Percentiles rank a stretch among this genome's conserved stretches.
Conservation (phyloP, 192 early-diverging fungal genomes). For the Backusella australiensis region DNA sequence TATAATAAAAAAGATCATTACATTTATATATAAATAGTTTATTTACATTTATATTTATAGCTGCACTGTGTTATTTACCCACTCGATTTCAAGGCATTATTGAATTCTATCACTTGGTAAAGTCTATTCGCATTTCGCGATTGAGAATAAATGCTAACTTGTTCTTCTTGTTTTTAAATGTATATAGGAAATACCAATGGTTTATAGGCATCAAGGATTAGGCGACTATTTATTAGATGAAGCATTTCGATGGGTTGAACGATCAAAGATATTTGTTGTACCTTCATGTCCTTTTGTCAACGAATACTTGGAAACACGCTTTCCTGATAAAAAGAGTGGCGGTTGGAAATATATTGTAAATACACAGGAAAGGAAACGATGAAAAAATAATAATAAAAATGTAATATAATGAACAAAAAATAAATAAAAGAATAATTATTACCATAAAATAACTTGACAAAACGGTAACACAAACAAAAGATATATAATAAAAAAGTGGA, state of each 20-base stretch:
- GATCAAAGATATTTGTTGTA: conserved; percentile 15
- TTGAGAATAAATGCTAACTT: neutral
- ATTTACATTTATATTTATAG: neutral
- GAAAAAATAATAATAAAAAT: conserved; percentile 7
- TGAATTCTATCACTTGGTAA: conserved; percentile 21
- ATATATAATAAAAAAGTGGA: neutral
- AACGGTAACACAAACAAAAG: neutral
- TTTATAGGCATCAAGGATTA: conserved; percentile 22
- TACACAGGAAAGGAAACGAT: neutral
- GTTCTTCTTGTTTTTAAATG: neutral
- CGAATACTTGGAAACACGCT: conserved; percentile 17
- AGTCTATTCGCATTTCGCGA: neutral
- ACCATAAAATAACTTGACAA: neutral
- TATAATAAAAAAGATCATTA: neutral
- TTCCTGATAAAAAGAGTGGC: conserved; percentile 13
- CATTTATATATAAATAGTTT: neutral
- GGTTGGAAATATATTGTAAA: conserved; percentile 16
- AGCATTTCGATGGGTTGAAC: conserved; percentile 28
- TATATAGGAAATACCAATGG: conserved; percentile 29
- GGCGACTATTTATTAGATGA: conserved; percentile 20
- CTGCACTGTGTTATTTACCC: conserved; percentile 22
- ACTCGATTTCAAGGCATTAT: conserved; percentile 11
- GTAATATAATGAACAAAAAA: neutral
- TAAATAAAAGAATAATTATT: neutral
- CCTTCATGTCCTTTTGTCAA: conserved; percentile 31